A percentile compares a stretch with the other conserved stretches of the same genome.
Conservation (phyloP, 306 rosid genomes). For the Fragaria iinumae region DNA sequence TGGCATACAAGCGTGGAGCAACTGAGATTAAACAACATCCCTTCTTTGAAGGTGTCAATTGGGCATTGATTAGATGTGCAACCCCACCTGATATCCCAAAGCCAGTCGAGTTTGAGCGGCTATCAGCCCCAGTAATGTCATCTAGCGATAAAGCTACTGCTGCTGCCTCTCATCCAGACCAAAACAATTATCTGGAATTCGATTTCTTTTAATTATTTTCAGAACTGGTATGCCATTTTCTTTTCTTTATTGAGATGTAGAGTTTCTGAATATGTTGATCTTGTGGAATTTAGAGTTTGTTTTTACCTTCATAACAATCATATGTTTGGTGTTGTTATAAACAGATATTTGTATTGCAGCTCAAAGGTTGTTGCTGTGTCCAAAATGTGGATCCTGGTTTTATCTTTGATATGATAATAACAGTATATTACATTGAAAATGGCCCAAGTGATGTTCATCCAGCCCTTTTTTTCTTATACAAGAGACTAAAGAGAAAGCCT, state of each 20-base stretch:
- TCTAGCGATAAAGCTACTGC: slow-evolving; percentile 27
- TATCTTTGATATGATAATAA: slow-evolving; percentile 1
- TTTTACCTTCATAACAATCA: slow-evolving; percentile 17
- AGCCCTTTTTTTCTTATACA: too few species aligned
- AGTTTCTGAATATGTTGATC: slow-evolving; percentile 28
- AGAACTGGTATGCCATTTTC: slow-evolving; percentile 26
- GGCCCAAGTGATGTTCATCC: background rate
- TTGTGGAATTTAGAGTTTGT: slow-evolving; percentile 22
- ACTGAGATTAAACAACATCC: slow-evolving; percentile 56
- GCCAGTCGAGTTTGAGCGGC: slow-evolving; percentile 40
- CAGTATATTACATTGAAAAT: background rate
- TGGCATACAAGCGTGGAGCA: slow-evolving; percentile 56
- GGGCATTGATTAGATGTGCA: slow-evolving; percentile 58
- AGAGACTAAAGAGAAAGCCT: too few species aligned
- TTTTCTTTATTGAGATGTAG: slow-evolving; percentile 32
- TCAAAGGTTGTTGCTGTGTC: slow-evolving; percentile 12
- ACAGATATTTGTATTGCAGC: slow-evolving; percentile 32
- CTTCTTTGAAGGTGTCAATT: slow-evolving; percentile 52
- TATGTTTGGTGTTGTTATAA: slow-evolving; percentile 34
- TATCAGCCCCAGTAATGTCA: slow-evolving; percentile 36
- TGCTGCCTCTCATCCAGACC: slow-evolving; percentile 35
- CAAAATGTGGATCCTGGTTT: slow-evolving; percentile 9
- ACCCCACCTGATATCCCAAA: slow-evolving; percentile 57
- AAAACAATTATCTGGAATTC: slow-evolving; percentile 48
- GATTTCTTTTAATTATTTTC: slow-evolving; percentile 48